These are phyloP conservation scores for Phytophthora melonis DNA, from an alignment of 352 stramenopile genomes.

Conservation along the genomic window DNA sequence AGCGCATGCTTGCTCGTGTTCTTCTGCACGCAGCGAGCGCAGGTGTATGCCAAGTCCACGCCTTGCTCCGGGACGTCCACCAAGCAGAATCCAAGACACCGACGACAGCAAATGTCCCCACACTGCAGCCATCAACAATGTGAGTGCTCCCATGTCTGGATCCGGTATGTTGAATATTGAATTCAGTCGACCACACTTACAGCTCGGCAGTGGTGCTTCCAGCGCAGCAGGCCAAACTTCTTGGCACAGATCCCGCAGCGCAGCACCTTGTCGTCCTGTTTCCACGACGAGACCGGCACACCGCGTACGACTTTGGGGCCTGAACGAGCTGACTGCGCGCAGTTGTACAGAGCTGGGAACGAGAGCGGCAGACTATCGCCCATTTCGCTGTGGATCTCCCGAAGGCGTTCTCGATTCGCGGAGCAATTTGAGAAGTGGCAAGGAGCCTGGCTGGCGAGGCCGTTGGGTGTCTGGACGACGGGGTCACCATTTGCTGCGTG, in stretches of 20 bases:
- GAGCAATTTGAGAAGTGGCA: constrained; percentile 35
- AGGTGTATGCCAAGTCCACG: constrained; percentile 76
- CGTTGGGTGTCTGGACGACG: constrained; percentile 21
- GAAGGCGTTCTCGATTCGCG: constrained; percentile 7
- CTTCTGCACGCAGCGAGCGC: constrained; percentile 64
- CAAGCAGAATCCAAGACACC: constrained; percentile 74
- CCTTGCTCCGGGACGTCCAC: constrained; percentile 71
- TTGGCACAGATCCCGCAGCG: constrained; percentile 75
- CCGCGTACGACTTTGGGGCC: constrained; percentile 55
- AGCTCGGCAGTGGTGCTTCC: constrained; percentile 75
- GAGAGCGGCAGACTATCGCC: constrained; percentile 52
- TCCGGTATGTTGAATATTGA: too few relatives aligned
- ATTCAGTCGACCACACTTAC: constrained; percentile 39
- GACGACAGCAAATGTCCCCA: constrained; percentile 74
- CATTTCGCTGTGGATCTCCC: constrained; percentile 30
- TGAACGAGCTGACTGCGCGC: constrained; percentile 33
- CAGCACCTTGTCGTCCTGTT: constrained; percentile 49
- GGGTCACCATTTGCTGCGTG: constrained; percentile 19
- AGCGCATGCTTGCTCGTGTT: constrained; percentile 58
- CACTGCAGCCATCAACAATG: constrained; percentile 49
- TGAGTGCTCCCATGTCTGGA: constrained; percentile 21
- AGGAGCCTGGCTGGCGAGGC: neutral
- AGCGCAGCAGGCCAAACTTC: constrained; percentile 70
- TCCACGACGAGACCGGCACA: constrained; percentile 63
- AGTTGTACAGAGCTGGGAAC: constrained; percentile 55